Conservation (phyloP, 257 asterid genomes). For the Primulina eburnea region DNA sequence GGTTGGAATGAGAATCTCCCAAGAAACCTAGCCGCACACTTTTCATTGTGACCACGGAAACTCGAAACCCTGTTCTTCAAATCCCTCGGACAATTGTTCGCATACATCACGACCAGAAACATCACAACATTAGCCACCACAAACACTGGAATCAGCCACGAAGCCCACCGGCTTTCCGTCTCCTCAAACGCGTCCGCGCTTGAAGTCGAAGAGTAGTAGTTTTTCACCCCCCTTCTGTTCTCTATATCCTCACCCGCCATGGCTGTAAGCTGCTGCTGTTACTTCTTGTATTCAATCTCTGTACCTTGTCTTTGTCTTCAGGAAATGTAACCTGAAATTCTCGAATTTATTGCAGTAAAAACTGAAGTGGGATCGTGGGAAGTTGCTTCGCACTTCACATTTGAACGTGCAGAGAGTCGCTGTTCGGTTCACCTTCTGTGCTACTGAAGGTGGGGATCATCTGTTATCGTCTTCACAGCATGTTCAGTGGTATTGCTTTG, state of each 20-base stretch:
- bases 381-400: not conserved
- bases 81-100: slow-evolving; percentile 68
- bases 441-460: not conserved
- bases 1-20: slow-evolving; percentile 89
- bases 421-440: too few relatives aligned
- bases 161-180: slow-evolving; percentile 55
- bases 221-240: slow-evolving; percentile 39
- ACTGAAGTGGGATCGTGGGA: slow-evolving; percentile 13
- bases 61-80: slow-evolving; percentile 21
- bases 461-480: not conserved
- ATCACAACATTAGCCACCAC: slow-evolving; percentile 56
- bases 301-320: not conserved
- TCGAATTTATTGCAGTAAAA: not conserved
- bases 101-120: slow-evolving; percentile 66
- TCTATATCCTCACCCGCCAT: slow-evolving; percentile 65
- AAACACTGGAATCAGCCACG: slow-evolving; percentile 77
- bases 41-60: slow-evolving; percentile 17
- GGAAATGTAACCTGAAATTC: not conserved
- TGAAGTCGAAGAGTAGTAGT: slow-evolving; percentile 18
- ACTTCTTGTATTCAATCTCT: not conserved
- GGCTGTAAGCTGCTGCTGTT: slow-evolving; percentile 3
- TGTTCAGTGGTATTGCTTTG: not conserved
- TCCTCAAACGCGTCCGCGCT: slow-evolving; percentile 30
- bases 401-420: not conserved
- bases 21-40: slow-evolving; percentile 65